These are phyloP conservation scores for Leishmania martiniquensis DNA, from an alignment of 208 protist species.

Conservation along the genomic window DNA sequence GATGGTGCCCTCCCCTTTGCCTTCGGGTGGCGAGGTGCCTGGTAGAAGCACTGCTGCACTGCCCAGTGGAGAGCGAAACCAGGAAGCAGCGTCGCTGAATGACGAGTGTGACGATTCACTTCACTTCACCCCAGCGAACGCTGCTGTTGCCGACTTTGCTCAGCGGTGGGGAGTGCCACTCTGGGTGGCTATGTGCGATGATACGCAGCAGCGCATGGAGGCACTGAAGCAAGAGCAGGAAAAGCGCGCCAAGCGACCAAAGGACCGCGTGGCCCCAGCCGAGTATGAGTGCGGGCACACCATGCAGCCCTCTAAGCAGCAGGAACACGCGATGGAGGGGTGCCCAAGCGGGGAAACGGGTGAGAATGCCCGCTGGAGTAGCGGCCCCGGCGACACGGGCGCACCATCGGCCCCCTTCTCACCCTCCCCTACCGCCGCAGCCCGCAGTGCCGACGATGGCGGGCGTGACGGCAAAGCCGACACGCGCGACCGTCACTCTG, in stretches of 20 bases:
- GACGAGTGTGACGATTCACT: constrained; percentile 7
- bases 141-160: constrained; percentile 42
- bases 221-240: constrained; percentile 1
- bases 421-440: background rate
- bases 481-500: constrained; percentile 9
- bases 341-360: background rate
- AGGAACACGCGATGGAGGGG: background rate
- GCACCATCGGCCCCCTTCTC: background rate
- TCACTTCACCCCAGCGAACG: constrained; percentile 21
- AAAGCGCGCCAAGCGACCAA: background rate
- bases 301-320: background rate
- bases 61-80: background rate
- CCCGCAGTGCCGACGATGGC: background rate
- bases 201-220: constrained; percentile 24
- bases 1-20: background rate
- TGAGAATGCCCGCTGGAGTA: background rate
- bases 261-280: background rate
- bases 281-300: background rate
- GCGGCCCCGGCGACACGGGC: background rate
- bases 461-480: background rate
- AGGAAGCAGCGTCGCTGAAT: background rate
- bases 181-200: constrained; percentile 63
- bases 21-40: background rate
- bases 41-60: background rate
- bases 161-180: constrained; percentile 62